Conservation (phyloP, 1,284 basidiomycete genomes). For the Chiua sp. region DNA sequence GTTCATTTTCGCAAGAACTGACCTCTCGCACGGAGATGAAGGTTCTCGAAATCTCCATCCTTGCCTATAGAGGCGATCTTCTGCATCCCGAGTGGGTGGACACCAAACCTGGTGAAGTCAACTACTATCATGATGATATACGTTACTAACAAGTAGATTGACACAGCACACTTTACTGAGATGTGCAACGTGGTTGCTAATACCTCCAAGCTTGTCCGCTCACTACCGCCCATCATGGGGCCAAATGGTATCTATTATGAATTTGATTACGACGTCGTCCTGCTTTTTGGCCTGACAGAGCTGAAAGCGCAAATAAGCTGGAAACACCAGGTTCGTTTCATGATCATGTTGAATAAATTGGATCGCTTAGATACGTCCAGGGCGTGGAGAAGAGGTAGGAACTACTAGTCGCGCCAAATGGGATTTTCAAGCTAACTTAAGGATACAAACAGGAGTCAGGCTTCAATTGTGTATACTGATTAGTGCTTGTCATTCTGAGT, state of each 20-base stretch:
- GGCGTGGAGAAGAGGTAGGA: constrained; percentile 1
- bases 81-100: constrained; percentile 1
- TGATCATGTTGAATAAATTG: background rate
- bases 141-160: background rate
- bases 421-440: background rate
- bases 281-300: constrained; percentile 26
- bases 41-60: background rate
- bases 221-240: background rate
- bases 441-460: background rate
- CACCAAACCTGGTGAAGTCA: constrained; percentile 2
- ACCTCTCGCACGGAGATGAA: background rate
- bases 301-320: constrained; percentile 20
- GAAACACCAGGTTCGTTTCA: background rate
- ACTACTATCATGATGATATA: background rate
- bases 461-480: background rate
- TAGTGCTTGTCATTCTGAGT: background rate
- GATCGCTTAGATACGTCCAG: background rate
- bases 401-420: background rate
- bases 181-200: constrained; percentile 15
- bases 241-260: constrained; percentile 10
- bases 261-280: constrained; percentile 3
- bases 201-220: constrained; percentile 7
- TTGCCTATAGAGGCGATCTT: constrained; percentile 6
- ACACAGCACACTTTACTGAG: constrained; percentile 10
- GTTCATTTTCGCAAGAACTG: background rate